phyloP scores from a whole-genome alignment of 192 early-diverging fungal species.

The Rhizoclosmatium sp. region DNA sequence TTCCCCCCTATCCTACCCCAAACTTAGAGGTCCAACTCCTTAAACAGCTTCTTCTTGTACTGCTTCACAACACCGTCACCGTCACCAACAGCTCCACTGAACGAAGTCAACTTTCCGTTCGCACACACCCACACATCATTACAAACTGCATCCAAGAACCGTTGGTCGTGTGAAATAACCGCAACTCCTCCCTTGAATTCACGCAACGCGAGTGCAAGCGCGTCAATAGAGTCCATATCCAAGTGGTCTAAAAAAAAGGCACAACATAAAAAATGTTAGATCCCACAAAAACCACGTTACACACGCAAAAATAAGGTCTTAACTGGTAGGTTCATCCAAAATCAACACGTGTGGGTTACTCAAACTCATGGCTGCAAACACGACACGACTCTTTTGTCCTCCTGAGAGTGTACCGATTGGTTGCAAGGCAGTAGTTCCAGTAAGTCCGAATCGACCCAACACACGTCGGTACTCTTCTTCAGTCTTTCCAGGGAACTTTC shows the following conservation, averaged over 20 bases:
- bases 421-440: constrained; percentile 95
- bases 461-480: constrained; percentile 97
- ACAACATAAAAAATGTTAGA: background rate
- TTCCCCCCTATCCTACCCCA: background rate
- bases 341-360: constrained; percentile 62
- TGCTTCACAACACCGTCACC: constrained; percentile 62
- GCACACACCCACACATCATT: constrained; percentile 96
- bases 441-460: constrained; percentile 93
- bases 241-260: constrained; percentile 56
- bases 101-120: constrained; percentile 80
- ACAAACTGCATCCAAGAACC: constrained; percentile 82
- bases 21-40: background rate
- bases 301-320: constrained; percentile 24
- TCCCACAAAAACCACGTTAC: constrained; percentile 17
- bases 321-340: constrained; percentile 77
- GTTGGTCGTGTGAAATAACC: constrained; percentile 86
- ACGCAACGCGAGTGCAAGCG: constrained; percentile 83
- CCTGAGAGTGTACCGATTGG: constrained; percentile 94
- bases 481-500: constrained; percentile 86
- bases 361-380: constrained; percentile 64
- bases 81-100: constrained; percentile 70
- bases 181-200: constrained; percentile 94
- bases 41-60: constrained; percentile 34
- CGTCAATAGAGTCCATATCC: constrained; percentile 89
- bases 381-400: constrained; percentile 91